A percentile compares a stretch with the other conserved stretches of the same genome.
These are phyloP conservation scores for Chrysoporthe cubensis DNA, from an alignment of 2,329 filamentous ascomycete species.

Conservation along the genomic window DNA sequence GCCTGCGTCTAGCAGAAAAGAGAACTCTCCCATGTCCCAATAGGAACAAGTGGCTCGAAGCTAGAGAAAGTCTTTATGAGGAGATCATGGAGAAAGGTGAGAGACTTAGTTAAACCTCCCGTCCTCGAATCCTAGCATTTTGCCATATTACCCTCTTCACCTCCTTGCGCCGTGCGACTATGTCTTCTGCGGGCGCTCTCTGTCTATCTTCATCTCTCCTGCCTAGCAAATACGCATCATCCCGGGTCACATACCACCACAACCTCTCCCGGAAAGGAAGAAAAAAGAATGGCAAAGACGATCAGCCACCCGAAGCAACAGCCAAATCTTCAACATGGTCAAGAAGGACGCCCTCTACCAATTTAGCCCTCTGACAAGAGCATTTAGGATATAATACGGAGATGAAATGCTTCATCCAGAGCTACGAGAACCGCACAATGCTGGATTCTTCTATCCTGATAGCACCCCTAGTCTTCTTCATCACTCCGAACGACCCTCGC, in stretches of 20 bases:
- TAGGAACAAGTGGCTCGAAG: conserved; percentile 65
- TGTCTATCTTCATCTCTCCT: too few relatives aligned
- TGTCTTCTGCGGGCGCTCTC: too few relatives aligned
- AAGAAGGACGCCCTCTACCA: background rate
- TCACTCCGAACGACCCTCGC: conserved; percentile 75
- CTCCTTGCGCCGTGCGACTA: too few relatives aligned
- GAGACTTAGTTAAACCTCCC: background rate
- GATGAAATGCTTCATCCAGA: conserved; percentile 73
- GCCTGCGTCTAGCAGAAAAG: conserved; percentile 74
- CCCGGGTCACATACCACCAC: too few relatives aligned
- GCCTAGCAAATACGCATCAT: too few relatives aligned
- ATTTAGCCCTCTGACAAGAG: background rate
- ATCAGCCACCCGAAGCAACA: too few relatives aligned
- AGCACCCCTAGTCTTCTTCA: conserved; percentile 79
- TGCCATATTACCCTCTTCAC: too few relatives aligned
- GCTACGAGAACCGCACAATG: conserved; percentile 71
- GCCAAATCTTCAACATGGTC: background rate
- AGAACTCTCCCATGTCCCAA: conserved; percentile 76
- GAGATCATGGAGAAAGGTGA: conserved; percentile 74
- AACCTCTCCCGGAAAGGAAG: too few relatives aligned
- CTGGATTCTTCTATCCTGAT: conserved; percentile 77
- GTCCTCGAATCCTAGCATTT: too few relatives aligned
- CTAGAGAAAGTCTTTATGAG: conserved; percentile 71
- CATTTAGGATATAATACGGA: conserved; percentile 68
- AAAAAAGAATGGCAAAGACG: too few relatives aligned